Evolutionary conservation across 192 early-diverging fungal species (phyloP).

Genomic region (Podila clonocystis): DNA sequence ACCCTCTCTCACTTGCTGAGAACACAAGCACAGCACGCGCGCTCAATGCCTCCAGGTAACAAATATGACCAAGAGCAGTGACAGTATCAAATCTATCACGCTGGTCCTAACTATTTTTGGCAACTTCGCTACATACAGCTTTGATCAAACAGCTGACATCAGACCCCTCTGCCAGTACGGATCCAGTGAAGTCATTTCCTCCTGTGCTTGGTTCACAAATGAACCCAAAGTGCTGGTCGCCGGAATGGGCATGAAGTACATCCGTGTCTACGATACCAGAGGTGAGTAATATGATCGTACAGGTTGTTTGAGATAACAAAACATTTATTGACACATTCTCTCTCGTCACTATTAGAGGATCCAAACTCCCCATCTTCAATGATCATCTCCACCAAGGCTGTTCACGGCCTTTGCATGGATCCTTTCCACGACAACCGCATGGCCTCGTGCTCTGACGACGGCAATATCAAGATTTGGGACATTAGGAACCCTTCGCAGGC

Average conservation of each 20-base stretch:
- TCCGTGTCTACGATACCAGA: constrained; percentile 77
- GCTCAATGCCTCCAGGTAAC: constrained; percentile 35
- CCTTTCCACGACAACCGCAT: constrained; percentile 75
- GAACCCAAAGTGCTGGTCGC: constrained; percentile 67
- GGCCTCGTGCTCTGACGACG: constrained; percentile 76
- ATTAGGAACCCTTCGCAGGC: constrained; percentile 70
- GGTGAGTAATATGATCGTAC: constrained; percentile 25
- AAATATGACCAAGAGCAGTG: too few relatives aligned
- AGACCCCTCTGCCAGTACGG: constrained; percentile 69
- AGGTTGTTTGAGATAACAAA: too few relatives aligned
- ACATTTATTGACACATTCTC: not conserved
- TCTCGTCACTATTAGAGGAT: constrained; percentile 34
- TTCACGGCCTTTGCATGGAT: constrained; percentile 72
- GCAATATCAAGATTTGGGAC: constrained; percentile 81
- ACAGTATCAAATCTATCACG: not conserved
- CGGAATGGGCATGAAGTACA: constrained; percentile 77
- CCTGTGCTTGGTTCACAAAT: constrained; percentile 73
- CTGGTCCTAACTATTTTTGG: not conserved
- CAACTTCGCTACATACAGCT: not conserved
- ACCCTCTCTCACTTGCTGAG: constrained; percentile 41
- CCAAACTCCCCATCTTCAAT: constrained; percentile 54
- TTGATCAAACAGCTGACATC: constrained; percentile 33
- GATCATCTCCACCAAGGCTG: constrained; percentile 73
- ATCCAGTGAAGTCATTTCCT: constrained; percentile 69
- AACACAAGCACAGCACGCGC: constrained; percentile 41